Evolutionary conservation across 106 monocot genomes (phyloP), one percentile per base, ranked within the genome.

Genomic region (Platanthera guangdongensis): DNA sequence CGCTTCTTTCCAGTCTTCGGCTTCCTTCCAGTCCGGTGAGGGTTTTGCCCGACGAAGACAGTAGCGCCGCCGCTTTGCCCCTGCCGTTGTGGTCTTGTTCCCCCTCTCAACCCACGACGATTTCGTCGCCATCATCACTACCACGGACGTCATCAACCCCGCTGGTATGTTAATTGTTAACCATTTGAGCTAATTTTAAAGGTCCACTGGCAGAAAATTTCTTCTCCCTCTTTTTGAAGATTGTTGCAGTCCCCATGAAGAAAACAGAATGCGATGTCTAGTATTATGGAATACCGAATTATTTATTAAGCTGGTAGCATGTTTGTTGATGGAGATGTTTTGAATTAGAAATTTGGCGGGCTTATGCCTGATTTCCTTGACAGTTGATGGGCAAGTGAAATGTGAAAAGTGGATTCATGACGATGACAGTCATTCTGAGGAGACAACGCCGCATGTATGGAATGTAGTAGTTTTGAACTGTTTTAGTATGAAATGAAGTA

Each of bases 321-420:
- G 1, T 71, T 71, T 48, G 1, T 71, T 71, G 67, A 47, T 71
- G 13, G 15, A 3, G 70, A 71, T 45, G 14, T 15, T 32, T 71
- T 48, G 6, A 7, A 47, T 14, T 13, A 48, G 12, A 8, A 39
- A 67, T 71, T 71, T 71, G 70, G 48, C 7, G n/a, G 48, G 47
- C 2, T 71, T 71, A 4, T 48, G 25, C 25, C 25, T 25, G 21
- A 72, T 51, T 79, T 47, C 18, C 71, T 13, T 59, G 52, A 13
- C 84, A 97, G 96, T 97, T 73, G 96, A 97, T 82, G 89, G 83
- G 51, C 81, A 80, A 15, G 75, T 82, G 71, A 99, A 99, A 76
- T 99, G 97, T 68, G 97, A 99, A 59, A 99, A 94, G 70, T 99
- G 97, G 97, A 92, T 94, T 45, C 85, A 85, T 13, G 97, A 99